These are phyloP conservation scores for Phytophthora idaei DNA, from an alignment of 352 stramenopile genomes.

Conservation along the genomic window DNA sequence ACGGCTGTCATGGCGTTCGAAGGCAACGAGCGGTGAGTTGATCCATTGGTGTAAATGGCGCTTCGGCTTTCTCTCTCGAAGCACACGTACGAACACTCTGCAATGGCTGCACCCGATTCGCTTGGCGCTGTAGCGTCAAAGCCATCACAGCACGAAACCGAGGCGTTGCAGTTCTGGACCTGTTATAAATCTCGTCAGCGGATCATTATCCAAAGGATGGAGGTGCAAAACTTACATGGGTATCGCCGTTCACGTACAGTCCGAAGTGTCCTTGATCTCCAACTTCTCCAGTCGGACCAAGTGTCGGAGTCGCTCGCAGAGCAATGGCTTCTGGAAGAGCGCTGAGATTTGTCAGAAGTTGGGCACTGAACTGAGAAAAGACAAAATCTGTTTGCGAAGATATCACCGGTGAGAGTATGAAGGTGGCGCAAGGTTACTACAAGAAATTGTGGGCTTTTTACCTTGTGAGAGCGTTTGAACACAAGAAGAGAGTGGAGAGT, in stretches of 20 bases:
- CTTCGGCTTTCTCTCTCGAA: slow-evolving; percentile 49
- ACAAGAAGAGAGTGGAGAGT: slow-evolving; percentile 51
- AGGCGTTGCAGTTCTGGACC: slow-evolving; percentile 92
- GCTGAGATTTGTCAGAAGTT: slow-evolving; percentile 77
- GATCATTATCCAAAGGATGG: not conserved
- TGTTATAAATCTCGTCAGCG: slow-evolving; percentile 28
- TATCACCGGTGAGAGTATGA: not conserved
- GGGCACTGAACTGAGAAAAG: slow-evolving; percentile 81
- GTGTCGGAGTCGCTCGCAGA: slow-evolving; percentile 48
- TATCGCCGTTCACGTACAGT: slow-evolving; percentile 86
- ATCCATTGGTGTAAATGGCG: slow-evolving; percentile 44
- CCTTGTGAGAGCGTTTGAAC: slow-evolving; percentile 57
- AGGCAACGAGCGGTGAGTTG: slow-evolving; percentile 39
- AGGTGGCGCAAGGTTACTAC: not conserved
- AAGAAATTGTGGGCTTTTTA: slow-evolving; percentile 18
- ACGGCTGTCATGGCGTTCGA: slow-evolving; percentile 50
- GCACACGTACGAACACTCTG: slow-evolving; percentile 46
- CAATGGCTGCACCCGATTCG: slow-evolving; percentile 19
- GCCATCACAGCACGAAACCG: slow-evolving; percentile 86
- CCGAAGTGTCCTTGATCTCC: slow-evolving; percentile 92
- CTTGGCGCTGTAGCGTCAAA: slow-evolving; percentile 28
- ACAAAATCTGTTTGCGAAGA: slow-evolving; percentile 60
- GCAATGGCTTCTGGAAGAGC: slow-evolving; percentile 32
- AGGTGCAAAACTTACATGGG: slow-evolving; percentile 49
- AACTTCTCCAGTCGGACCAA: slow-evolving; percentile 84